A percentile compares a stretch with the other conserved stretches of the same genome.
Conservation (phyloP, 129 eudicot species). For the Daucus carota region DH1_v3.0 NC_030383.2:59897001-59897500, state of each 20-base stretch:
- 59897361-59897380: constrained; percentile 38
- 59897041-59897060: constrained; percentile 77
- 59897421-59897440: constrained; percentile 97
- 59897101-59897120: constrained; percentile 55
- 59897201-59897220: constrained; percentile 54
- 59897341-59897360: constrained; percentile 53
- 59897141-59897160: constrained; percentile 75
- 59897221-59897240: constrained; percentile 85
- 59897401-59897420: constrained; percentile 64
- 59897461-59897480: constrained; percentile 53
- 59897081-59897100: constrained; percentile 54
- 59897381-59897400: constrained; percentile 54
- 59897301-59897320: constrained; percentile 63
- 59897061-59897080: constrained; percentile 67
- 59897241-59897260: constrained; percentile 94
- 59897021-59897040: constrained; percentile 71
- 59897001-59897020: constrained; percentile 87
- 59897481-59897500: constrained; percentile 44
- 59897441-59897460: constrained; percentile 70
- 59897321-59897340: constrained; percentile 38
- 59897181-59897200: constrained; percentile 40
- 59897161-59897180: constrained; percentile 64
- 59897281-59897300: constrained; percentile 74
- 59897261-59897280: constrained; percentile 38
- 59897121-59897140: constrained; percentile 68